A percentile compares a stretch with the other conserved stretches of the same genome.
Evolutionary conservation across 495 filamentous ascomycete genomes (phyloP).

Genomic region (Hypoxylon intermedium): DNA sequence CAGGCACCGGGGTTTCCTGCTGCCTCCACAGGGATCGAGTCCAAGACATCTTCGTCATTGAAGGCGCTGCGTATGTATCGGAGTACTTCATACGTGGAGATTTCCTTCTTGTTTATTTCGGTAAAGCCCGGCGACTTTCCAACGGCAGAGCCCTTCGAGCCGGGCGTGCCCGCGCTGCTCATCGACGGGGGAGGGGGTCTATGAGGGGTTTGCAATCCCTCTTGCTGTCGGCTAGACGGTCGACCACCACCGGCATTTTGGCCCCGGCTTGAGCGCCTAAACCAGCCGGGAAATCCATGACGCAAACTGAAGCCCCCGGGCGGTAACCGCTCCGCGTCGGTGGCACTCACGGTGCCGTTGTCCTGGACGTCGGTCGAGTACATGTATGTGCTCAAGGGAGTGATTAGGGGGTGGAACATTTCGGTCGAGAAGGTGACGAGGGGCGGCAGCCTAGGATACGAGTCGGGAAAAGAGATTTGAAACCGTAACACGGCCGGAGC

Average conservation of each 20-base stretch:
- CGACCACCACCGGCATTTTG: slow-evolving; percentile 25
- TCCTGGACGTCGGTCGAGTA: slow-evolving; percentile 77
- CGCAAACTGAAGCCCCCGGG: slow-evolving; percentile 87
- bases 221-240: slow-evolving; percentile 38
- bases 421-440: slow-evolving; percentile 87
- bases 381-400: slow-evolving; percentile 87
- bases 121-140: slow-evolving; percentile 36
- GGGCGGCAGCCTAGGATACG: slow-evolving; percentile 81
- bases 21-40: slow-evolving; percentile 77
- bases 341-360: slow-evolving; percentile 76
- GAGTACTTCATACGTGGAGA: slow-evolving; percentile 68
- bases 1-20: slow-evolving; percentile 88
- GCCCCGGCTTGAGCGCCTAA: slow-evolving; percentile 56
- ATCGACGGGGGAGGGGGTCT: slow-evolving; percentile 44
- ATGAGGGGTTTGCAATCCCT: slow-evolving; percentile 32
- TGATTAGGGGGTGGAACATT: slow-evolving; percentile 92
- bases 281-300: slow-evolving; percentile 92
- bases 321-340: slow-evolving; percentile 79
- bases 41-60: slow-evolving; percentile 75
- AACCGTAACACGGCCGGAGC: slow-evolving; percentile 87
- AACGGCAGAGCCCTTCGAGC: slow-evolving; percentile 43
- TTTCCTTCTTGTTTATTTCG: slow-evolving; percentile 40
- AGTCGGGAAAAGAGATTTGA: slow-evolving; percentile 82
- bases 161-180: slow-evolving; percentile 43
- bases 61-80: slow-evolving; percentile 83